Evolutionary conservation across 371 early-diverging fungal species (phyloP), one percentile per base, ranked within the genome.

Genomic region (Syncephalastrum sp.): DNA sequence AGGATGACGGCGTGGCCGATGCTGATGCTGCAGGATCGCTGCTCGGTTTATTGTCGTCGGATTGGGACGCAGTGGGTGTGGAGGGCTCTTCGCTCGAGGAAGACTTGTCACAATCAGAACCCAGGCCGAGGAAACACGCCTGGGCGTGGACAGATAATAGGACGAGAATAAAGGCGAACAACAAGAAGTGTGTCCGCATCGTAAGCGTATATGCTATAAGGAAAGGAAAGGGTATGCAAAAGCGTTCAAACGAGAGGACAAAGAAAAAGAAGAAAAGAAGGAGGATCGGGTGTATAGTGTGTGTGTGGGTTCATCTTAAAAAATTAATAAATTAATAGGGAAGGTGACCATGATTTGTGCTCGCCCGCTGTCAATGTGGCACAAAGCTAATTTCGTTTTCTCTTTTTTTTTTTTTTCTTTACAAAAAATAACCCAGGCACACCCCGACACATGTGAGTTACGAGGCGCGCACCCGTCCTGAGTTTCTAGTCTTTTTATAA

Each of bases 61-160:
- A 47, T 50, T 10, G 55, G 50, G 53, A 33, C 38, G 53, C 49
- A 6, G 52, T 52, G 10, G 55, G 38, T 4, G 55, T 45, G 14
- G 54, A 33, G 3, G 41, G 17, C 5, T 53, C 46, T 1, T 42
- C 48, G 15, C 47, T 47, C 25, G 50, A 23, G 25, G 50, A 25
- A 23, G 50, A 23, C 50, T 49, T 24, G 16, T 50, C 53, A 21
- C 56, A 56, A 5, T 57, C 53, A 51, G 55, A 49, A 19, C 47
- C 38, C 14, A 42, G 19, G 5, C 47, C 57, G 13, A 57, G 50
- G 43, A 61, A 16, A 14, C 63, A 45, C 10, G 56, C 64, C 42
- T 64, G 55, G 8, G 42, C 51, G n/a, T 54, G 44, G n/a, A 42
- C 48, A 8, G 64, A 54, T 5, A 58, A 27, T 13, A 64, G 46